A percentile compares a stretch with the other conserved stretches of the same genome.
These are phyloP conservation scores for Corylus avellana DNA, from an alignment of 306 rosid species.

Conservation along the genomic window DNA sequence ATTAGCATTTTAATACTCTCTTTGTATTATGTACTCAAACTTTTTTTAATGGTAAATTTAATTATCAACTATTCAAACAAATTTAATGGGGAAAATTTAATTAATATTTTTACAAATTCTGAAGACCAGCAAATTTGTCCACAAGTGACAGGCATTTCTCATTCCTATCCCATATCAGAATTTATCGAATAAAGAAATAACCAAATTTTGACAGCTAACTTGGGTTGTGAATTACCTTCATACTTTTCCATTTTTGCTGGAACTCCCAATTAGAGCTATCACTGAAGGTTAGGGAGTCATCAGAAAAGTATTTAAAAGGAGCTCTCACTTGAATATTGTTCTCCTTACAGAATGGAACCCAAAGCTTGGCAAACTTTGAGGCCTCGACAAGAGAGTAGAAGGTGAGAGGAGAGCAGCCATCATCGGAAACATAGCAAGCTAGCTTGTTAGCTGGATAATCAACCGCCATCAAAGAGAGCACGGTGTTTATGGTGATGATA, in stretches of 20 bases:
- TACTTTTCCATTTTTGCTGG: slow-evolving; percentile 30
- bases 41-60: no score
- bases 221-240: slow-evolving; percentile 36
- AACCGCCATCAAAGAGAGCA: slow-evolving; percentile 62
- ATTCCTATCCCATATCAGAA: no score
- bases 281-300: background rate
- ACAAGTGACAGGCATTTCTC: no score
- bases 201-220: background rate
- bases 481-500: slow-evolving; percentile 62
- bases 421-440: slow-evolving; percentile 83
- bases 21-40: no score
- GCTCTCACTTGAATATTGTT: slow-evolving; percentile 56
- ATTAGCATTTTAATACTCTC: no score
- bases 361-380: slow-evolving; percentile 50
- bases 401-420: slow-evolving; percentile 57
- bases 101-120: no score
- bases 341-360: slow-evolving; percentile 70
- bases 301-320: slow-evolving; percentile 57
- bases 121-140: no score
- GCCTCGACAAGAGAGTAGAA: slow-evolving; percentile 59
- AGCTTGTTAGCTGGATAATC: slow-evolving; percentile 76
- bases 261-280: slow-evolving; percentile 15
- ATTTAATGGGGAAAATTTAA: no score
- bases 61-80: background rate
- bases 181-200: no score